Evolutionary conservation across 179 eudicot genomes (phyloP), one percentile per base, ranked within the genome.

Genomic region (Amaranthus tricolor): DNA sequence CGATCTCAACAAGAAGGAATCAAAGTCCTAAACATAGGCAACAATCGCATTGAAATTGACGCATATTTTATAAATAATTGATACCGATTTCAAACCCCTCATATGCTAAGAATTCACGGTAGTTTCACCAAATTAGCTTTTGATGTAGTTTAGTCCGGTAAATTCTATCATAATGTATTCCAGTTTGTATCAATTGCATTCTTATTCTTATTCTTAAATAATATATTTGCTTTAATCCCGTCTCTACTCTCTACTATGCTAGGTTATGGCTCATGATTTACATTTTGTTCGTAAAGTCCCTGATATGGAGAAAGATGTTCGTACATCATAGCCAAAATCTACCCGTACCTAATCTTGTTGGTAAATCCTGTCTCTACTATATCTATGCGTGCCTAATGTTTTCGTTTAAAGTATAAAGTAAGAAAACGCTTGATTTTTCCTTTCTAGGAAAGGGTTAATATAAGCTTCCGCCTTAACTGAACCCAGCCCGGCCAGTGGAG

Each of bases 181-280:
- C 40, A 10, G 44, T 63, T 2, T 19, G 31, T 10, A 17, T 5
- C 0, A 21, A 3, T 20, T 24, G 15, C 52, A 10, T 53, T 50
- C 21, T 24, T 50, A 17, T 65, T 24, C 52, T 56, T 21, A 24
- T 12, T 24, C 45, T 44, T 11, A 13, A 40, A 15, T 62, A 67
- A 55, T 56, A 7, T 16, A 10, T 45, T 10, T 21, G 10, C n/a
- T 49, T 58, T 66, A 58, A 5, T 21, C 64, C 31, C 12, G 9
- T 51, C 48, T 72, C 1, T n/a, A 56, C 16, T 21, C 47, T 20
- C 2, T 21, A 49, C 65, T 76, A 61, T 21, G 16, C 11, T 62
- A 88, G 92, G 86, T 88, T 53, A 71, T 82, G 85, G 92, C 77
- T 73, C 87, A 69, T 51, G 68, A 80, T 78, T 24, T 86, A 51